Base-by-base conservation (phyloP, 192 early-diverging fungal genomes). In the Kickxella alabastrina region DNA sequence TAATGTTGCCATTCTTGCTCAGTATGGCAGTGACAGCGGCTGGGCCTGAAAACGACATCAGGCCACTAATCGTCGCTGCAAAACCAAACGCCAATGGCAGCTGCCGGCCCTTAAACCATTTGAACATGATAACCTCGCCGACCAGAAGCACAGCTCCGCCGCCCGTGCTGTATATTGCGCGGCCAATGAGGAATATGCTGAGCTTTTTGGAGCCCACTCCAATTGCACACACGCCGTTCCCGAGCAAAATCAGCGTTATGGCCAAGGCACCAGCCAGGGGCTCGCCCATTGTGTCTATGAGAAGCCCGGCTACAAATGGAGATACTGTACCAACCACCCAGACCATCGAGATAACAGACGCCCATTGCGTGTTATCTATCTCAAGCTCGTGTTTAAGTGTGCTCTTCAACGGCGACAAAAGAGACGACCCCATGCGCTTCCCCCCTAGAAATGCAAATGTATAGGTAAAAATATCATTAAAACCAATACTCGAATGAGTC, bases 321-420 rank as follows among this genome's bases (percentile, higher is more conserved):
- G 74, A 62, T 9, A 79, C 54, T 8, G 78, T 75, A 32, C 74
- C 74, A 31, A 79, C 65, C 17, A 75, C 68, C 59, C 64, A 65
- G 23, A 79, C 68, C 61, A 75, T 71, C 3, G 72, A 72, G 17
- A 65, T 71, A 26, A 79, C 58, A n/a, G 74, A 66, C 3, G 68
- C 67, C 60, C 68, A 75, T 28, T 79, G 72, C 1, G 77, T 79
- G 53, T 79, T 79, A 44, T 68, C 58, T 46, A 79, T 73, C 9
- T 62, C 62, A 7, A 79, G 62, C 46, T 79, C 77, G 12, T 57
- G 54, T 53, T 79, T 79, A 4, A 79, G 56, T 14, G 77, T 79
- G 54, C 64, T 68, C 42, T 79, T 79, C 1, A 79, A 58, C 10
- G 77, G 74, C 29, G 65, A 68, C 43, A 75, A 59, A 37, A 75